Base-by-base conservation (phyloP, 2,329 filamentous ascomycete genomes). In the Pezizomycotina sp. region DNA sequence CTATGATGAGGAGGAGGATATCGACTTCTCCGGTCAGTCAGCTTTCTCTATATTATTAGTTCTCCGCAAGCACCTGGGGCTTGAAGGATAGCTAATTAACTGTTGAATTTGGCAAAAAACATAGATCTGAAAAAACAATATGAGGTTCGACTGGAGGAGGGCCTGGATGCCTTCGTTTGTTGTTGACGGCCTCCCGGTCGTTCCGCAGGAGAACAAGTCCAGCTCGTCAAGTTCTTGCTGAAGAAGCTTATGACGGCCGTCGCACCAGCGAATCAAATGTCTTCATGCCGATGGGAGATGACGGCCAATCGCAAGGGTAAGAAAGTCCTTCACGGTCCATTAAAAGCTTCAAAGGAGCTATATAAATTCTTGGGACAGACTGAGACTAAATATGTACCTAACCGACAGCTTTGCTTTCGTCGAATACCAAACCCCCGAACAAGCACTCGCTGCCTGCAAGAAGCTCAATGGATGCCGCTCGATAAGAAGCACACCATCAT, bases 121-220 rank as follows among this genome's bases (percentile, higher is more conserved):
- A 38, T 47, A 68, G 86, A 98, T 62, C 69, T 98, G 50, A 72
- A 76, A 58, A 84, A 91, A 59, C 82, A 91, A 61, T 93, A 84
- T 58, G 83, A 95, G 62, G 84, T 95, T 46, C 81, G 86, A 57
- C 68, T 95, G 48, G 89, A 98, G 59, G 81, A 92, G 60, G 89
- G 89, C 41, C 77, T 93, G 53, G 89, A 98, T 58, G 78, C 83
- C 47, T 98, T 98, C 55, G 79, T 98, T n/a, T 48, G 84, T 95
- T 46, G 71, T 95, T 56, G 89, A 98, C 60, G 89, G 89, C 49
- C 72, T 98, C 27, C 89, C 89, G 48, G 65, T 77, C 47, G 86
- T 98, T 48, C 81, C 67, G 41, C 81, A 84, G 58, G 86, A 89
- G 31, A 84, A 79, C 65, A 86, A 83, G 65, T 73, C 79, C 43